Base-by-base conservation (phyloP, 208 protist genomes). In the Leishmania gerbilli region DNA sequence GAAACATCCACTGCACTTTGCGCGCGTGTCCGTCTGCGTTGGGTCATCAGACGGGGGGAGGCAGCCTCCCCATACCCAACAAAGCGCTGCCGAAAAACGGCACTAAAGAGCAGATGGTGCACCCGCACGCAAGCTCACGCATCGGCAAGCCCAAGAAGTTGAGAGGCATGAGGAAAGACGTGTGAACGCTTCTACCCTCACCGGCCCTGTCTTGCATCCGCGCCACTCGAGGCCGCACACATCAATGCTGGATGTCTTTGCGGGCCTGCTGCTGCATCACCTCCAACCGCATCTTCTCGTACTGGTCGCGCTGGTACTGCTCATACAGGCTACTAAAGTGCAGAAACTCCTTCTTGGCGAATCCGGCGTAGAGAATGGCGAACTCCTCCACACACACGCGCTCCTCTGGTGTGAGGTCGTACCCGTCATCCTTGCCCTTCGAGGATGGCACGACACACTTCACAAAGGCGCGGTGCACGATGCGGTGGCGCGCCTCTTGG, bases 381-480 rank as follows among this genome's bases (percentile, higher is more conserved):
- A 92, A 97, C 86, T 97, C 92, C 76, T 95, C 90, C 45, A 96
- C 92, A 79, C 94, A 97, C 27, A 81, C 74, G 42, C 89, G 86
- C 82, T 96, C 91, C 82, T 96, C 92, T 7, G 72, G 64, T 4
- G 79, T 87, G 17, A 95, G 81, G 47, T 89, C 84, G 74, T 89
- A 92, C 31, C 71, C 83, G 75, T 91, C 89, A 37, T 87, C 86
- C 45, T 79, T 87, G 34, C 85, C 87, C 51, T 83, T 86, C 60
- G 83, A 91, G 2, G 89, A 83, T 5, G 90, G 91, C 53, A 77
- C 89, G 1, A 97, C 90, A 68, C 94, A 97, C 84, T 95, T 97
- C 7, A 88, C 84, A 80, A 96, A 97, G 40, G 88, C 91, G 60
- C 84, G 84, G 62, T 93, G 87, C 34, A 93, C 87, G 3, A 91